phyloP scores from a whole-genome alignment of 805 yeast genomes.

The Lipomyces mesembrius region DNA sequence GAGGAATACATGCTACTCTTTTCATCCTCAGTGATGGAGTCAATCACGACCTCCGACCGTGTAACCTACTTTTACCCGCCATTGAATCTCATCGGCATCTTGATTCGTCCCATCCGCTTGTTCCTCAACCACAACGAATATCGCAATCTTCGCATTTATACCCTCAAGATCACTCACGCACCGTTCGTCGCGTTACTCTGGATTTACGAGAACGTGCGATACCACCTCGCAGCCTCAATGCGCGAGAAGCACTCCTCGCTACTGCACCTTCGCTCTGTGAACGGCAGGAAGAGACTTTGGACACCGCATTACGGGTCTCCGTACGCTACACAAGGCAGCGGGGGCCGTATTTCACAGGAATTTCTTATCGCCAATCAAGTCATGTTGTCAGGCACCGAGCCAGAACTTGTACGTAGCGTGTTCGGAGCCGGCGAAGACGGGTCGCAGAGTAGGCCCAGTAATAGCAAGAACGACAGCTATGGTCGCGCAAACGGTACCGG shows the following conservation, averaged over 20 bases:
- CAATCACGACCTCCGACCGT: conserved; percentile 44
- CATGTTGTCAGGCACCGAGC: conserved; percentile 22
- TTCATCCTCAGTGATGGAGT: conserved; percentile 43
- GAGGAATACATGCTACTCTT: conserved; percentile 45
- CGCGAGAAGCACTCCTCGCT: conserved; percentile 14
- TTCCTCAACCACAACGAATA: conserved; percentile 39
- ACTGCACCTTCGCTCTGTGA: conserved; percentile 18
- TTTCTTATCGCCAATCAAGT: conserved; percentile 26
- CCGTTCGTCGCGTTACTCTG: conserved; percentile 41
- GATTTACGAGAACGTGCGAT: conserved; percentile 37
- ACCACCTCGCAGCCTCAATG: conserved; percentile 4
- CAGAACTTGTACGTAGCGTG: conserved; percentile 14
- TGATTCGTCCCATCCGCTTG: conserved; percentile 42
- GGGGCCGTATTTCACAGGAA: conserved; percentile 25
- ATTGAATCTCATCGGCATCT: conserved; percentile 41
- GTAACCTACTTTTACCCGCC: conserved; percentile 46
- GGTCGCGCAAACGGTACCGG: conserved; percentile 11
- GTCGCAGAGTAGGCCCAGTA: background rate
- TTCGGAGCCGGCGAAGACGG: conserved; percentile 14
- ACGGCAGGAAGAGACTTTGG: conserved; percentile 21
- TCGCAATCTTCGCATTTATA: conserved; percentile 39
- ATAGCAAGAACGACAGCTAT: background rate
- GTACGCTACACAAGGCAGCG: conserved; percentile 1
- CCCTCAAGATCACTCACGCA: conserved; percentile 43
- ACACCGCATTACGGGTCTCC: conserved; percentile 12